Conservation (phyloP, 2,329 filamentous ascomycete species). For the Ophiostoma novo-ulmi region DNA sequence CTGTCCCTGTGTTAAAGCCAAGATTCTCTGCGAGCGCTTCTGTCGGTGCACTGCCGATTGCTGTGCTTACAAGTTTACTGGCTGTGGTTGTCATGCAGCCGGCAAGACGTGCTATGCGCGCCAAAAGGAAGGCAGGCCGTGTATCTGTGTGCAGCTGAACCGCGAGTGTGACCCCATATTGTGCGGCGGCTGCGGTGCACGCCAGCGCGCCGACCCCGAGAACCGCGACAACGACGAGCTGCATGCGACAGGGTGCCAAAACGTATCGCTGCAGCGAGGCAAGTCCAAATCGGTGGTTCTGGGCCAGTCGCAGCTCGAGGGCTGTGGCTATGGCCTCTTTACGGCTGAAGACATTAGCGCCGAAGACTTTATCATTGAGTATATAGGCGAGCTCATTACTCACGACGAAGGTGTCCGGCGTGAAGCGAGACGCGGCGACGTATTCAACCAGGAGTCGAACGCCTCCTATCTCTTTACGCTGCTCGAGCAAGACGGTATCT, state of each 20-base stretch:
- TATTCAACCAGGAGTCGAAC: conserved; percentile 57
- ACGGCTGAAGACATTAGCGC: conserved; percentile 60
- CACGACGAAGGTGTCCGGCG: conserved; percentile 64
- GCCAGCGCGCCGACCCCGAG: conserved; percentile 62
- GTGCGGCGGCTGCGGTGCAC: conserved; percentile 65
- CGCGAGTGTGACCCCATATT: conserved; percentile 77
- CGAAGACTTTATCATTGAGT: conserved; percentile 75
- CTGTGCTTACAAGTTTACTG: conserved; percentile 61
- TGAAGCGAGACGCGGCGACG: conserved; percentile 55
- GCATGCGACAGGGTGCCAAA: conserved; percentile 60
- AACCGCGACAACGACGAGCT: conserved; percentile 57
- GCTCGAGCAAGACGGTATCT: conserved; percentile 55
- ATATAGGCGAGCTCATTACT: conserved; percentile 71
- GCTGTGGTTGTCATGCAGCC: conserved; percentile 55
- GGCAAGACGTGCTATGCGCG: conserved; percentile 56
- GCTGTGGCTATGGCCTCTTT: conserved; percentile 70
- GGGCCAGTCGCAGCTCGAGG: conserved; percentile 63
- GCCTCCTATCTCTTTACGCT: conserved; percentile 62
- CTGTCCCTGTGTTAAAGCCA: conserved; percentile 59
- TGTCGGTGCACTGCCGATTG: conserved; percentile 58
- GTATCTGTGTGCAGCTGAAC: conserved; percentile 66
- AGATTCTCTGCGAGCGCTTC: conserved; percentile 66
- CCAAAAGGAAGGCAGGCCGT: conserved; percentile 53
- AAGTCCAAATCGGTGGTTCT: conserved; percentile 60
- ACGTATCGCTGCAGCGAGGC: conserved; percentile 66